Evolutionary conservation across 139 green algal species (phyloP), one percentile per base, ranked within the genome.

Genomic region (Coelastrella sp.): DNA sequence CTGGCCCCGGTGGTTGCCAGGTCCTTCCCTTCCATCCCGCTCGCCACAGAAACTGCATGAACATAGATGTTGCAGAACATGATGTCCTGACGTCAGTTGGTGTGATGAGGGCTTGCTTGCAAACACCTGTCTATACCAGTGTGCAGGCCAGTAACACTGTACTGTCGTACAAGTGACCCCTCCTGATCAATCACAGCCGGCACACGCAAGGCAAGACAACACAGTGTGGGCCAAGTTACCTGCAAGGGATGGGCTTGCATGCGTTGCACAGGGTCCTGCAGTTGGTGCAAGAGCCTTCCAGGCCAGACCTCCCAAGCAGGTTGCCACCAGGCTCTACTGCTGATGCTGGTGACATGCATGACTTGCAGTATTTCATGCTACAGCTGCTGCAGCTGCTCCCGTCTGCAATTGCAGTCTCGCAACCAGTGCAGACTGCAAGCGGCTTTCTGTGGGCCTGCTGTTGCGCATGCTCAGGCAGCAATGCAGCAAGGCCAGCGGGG

Each of bases 201-300:
- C 71, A 66, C 40, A 48, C 13, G 19, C 63, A 30, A 48, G 32
- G 3, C 21, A 51, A 37, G 6, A 5, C 63, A 8, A 21, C 15
- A 2, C 21, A 1, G 38, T 23, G 34, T n/a, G n/a, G n/a, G n/a
- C 2, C 27, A 34, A 30, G 34, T 71, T 43, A 84, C 78, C 78
- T 67, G 78, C 78, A 84, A 0, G 62, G 30, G 25, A 84, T 66
- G 8, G 62, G 78, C 60, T 84, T 84, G 78, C 78, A 84, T 11
- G 27, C 41, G 40, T 43, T 76, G 78, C 78, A 84, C 19, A 84
- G 40, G 53, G 8, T 63, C 41, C 43, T 75, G 62, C 78, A 84
- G 62, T 75, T 64, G 60, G 21, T 84, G 78, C 78, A 84, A 21
- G 60, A 21, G 9, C 41, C 37, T 30, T 53, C 75, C 5, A 57